Percentiles rank a stretch among this genome's conserved stretches.
Conservation (phyloP, 106 monocot genomes). For the Agapanthus africanus region DNA sequence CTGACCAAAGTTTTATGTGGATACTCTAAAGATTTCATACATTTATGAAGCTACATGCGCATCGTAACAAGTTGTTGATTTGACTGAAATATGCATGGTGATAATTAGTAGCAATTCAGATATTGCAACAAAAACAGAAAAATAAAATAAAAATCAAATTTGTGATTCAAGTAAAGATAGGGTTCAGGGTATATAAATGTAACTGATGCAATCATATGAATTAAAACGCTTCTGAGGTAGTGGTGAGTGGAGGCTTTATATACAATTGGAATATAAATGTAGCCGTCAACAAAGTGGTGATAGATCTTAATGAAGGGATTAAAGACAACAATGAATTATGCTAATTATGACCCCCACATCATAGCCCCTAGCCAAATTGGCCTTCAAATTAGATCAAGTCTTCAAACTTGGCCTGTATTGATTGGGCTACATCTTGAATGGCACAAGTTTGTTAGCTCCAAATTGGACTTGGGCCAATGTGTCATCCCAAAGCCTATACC, state of each 20-base stretch:
- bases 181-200: background rate
- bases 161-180: background rate
- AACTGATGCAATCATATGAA: background rate
- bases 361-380: too few relatives aligned
- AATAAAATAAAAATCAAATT: background rate
- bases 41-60: background rate
- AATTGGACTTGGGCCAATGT: too few relatives aligned
- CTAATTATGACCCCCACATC: background rate
- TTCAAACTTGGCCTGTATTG: too few relatives aligned
- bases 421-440: too few relatives aligned
- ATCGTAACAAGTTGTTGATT: background rate
- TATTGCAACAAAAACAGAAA: background rate
- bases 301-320: slow-evolving; percentile 3
- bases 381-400: too few relatives aligned
- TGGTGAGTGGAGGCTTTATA: background rate
- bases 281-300: background rate
- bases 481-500: too few relatives aligned
- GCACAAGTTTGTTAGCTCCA: too few relatives aligned
- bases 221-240: background rate
- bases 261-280: background rate
- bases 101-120: background rate
- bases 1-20: slow-evolving; percentile 1
- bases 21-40: slow-evolving; percentile 2
- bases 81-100: background rate
- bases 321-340: background rate